Conservation (phyloP, 805 yeast species). For the Wickerhamomyces subpelliculosus region DNA sequence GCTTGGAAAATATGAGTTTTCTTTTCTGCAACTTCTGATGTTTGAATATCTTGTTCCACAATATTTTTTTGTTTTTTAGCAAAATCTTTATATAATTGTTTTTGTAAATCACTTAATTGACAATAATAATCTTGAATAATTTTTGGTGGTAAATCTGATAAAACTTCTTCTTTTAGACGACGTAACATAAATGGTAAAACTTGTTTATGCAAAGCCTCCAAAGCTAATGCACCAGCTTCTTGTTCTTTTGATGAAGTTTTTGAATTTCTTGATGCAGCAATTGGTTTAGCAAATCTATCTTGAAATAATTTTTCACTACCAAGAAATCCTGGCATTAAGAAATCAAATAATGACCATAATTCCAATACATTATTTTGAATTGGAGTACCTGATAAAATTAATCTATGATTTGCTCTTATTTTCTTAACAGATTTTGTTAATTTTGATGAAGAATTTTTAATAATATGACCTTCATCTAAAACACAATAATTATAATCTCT, state of each 20-base stretch:
- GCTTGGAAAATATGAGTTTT: conserved; percentile 97
- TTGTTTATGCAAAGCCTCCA: conserved; percentile 94
- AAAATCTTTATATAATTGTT: conserved; percentile 81
- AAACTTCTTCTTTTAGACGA: conserved; percentile 91
- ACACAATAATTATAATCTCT: conserved; percentile 89
- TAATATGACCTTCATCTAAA: conserved; percentile 95
- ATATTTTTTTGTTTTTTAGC: conserved; percentile 74
- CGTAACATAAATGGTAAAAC: conserved; percentile 94
- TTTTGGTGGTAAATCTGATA: conserved; percentile 95
- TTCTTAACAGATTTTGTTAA: conserved; percentile 82
- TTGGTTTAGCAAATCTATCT: conserved; percentile 96
- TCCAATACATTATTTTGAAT: conserved; percentile 96
- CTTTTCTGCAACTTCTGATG: conserved; percentile 39
- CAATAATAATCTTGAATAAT: conserved; percentile 98
- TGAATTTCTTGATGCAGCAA: conserved; percentile 85
- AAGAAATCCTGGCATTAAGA: conserved; percentile 96
- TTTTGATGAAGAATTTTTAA: conserved; percentile 85
- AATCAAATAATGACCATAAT: conserved; percentile 95
- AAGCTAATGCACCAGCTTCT: conserved; percentile 92
- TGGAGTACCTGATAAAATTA: conserved; percentile 94
- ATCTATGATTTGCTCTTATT: conserved; percentile 79
- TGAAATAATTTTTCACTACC: conserved; percentile 93
- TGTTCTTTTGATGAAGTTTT: conserved; percentile 89
- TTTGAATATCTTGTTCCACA: conserved; percentile 58
- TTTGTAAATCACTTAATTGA: conserved; percentile 87